phyloP scores from a whole-genome alignment of 2,329 filamentous ascomycete species.

The Pseudohalonectria lignicola region DNA sequence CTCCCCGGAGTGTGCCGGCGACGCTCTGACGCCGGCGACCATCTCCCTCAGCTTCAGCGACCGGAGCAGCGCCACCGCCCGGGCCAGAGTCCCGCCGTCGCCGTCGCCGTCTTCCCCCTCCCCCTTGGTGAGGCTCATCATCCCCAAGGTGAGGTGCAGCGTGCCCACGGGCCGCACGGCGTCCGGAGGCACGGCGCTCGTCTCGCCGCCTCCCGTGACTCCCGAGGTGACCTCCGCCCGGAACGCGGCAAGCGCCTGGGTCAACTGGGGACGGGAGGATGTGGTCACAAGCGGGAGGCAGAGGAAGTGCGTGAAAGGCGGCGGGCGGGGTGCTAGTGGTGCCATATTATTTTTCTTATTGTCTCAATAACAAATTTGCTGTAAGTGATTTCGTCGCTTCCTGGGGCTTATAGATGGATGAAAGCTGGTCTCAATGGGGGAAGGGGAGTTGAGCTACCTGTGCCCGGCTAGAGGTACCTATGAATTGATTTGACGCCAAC shows the following conservation, averaged over 20 bases:
- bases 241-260: conserved; percentile 51
- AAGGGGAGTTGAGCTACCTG: too few relatives aligned
- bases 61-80: conserved; percentile 27
- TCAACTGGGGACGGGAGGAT: conserved; percentile 51
- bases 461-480: too few relatives aligned
- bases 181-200: conserved; percentile 43
- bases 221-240: conserved; percentile 37
- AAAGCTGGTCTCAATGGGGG: too few relatives aligned
- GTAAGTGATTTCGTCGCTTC: too few relatives aligned
- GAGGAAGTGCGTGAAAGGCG: conserved; percentile 55
- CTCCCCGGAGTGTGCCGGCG: background rate
- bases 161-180: conserved; percentile 71
- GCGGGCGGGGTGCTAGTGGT: conserved; percentile 1
- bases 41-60: conserved; percentile 26
- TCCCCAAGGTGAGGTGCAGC: conserved; percentile 76
- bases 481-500: too few relatives aligned
- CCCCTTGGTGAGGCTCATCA: conserved; percentile 60
- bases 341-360: too few relatives aligned
- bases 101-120: background rate
- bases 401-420: too few relatives aligned
- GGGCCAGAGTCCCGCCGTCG: conserved; percentile 26
- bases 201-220: conserved; percentile 9
- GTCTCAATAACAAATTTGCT: too few relatives aligned
- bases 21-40: conserved; percentile 8
- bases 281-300: conserved; percentile 60